phyloP scores from a whole-genome alignment of 805 yeast genomes.

The Wickerhamomyces xylosicus region DNA sequence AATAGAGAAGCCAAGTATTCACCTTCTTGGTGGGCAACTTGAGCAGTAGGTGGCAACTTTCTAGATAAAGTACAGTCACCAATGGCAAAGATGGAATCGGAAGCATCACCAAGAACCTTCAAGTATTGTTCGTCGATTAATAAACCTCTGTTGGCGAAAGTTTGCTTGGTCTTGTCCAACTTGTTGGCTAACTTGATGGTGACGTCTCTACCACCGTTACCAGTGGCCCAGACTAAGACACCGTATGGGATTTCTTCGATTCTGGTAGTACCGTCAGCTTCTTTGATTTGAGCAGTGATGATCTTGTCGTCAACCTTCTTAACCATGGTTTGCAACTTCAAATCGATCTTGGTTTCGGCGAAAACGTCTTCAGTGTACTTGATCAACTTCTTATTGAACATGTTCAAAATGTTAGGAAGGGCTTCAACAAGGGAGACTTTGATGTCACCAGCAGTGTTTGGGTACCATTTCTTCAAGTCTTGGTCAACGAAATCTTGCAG shows the following conservation, averaged over 20 bases:
- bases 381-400: conserved; percentile 59
- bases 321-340: conserved; percentile 80
- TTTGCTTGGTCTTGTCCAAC: conserved; percentile 52
- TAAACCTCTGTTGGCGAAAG: conserved; percentile 83
- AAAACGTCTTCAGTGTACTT: conserved; percentile 76
- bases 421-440: conserved; percentile 85
- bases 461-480: conserved; percentile 84
- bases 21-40: conserved; percentile 95
- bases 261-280: conserved; percentile 52
- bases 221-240: conserved; percentile 94
- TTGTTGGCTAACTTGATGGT: conserved; percentile 54
- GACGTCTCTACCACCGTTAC: conserved; percentile 81
- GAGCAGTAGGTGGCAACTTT: conserved; percentile 92
- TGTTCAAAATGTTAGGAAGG: conserved; percentile 73
- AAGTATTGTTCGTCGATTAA: conserved; percentile 67
- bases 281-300: conserved; percentile 61
- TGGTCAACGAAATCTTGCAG: conserved; percentile 89
- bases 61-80: conserved; percentile 92
- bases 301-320: conserved; percentile 66
- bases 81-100: conserved; percentile 60
- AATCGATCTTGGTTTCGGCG: conserved; percentile 54
- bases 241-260: conserved; percentile 74
- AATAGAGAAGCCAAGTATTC: conserved; percentile 66
- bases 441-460: conserved; percentile 73
- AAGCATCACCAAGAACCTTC: conserved; percentile 63